These are phyloP conservation scores for Thielaviopsis punctulata DNA, from an alignment of 2,329 filamentous ascomycete species.

Conservation along the genomic window DNA sequence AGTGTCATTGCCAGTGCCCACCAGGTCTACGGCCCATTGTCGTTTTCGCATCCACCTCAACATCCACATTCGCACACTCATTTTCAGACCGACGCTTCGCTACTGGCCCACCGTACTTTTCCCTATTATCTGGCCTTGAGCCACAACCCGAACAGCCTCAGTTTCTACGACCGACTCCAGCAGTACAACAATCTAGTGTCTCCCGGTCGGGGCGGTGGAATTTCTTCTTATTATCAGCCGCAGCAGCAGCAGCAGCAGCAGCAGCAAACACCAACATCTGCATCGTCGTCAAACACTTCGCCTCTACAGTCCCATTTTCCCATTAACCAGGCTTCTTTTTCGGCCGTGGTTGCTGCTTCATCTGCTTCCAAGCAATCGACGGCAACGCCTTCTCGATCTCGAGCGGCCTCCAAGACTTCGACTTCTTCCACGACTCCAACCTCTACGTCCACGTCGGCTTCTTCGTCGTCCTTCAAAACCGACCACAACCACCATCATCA, in stretches of 20 bases:
- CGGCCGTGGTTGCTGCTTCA: not conserved
- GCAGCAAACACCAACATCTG: slow-evolving; percentile 13
- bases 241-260: slow-evolving; percentile 21
- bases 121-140: slow-evolving; percentile 33
- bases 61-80: not conserved
- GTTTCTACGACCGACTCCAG: slow-evolving; percentile 44
- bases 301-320: not conserved
- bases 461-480: not conserved
- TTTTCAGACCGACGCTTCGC: slow-evolving; percentile 15
- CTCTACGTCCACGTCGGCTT: not conserved
- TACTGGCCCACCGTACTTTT: slow-evolving; percentile 32
- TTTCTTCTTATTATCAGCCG: slow-evolving; percentile 22
- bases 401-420: not conserved
- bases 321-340: not conserved
- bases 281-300: not conserved
- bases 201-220: slow-evolving; percentile 35
- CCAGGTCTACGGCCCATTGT: slow-evolving; percentile 1
- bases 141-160: slow-evolving; percentile 41
- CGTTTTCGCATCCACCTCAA: not conserved
- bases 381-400: not conserved
- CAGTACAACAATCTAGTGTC: slow-evolving; percentile 50
- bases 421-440: not conserved
- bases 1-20: not conserved
- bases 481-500: too few species aligned
- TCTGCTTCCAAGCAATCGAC: not conserved